Percentiles rank a stretch among this genome's conserved stretches.
Evolutionary conservation across 2,329 filamentous ascomycete species (phyloP).

Genomic region (Epichloe gansuensis): DNA sequence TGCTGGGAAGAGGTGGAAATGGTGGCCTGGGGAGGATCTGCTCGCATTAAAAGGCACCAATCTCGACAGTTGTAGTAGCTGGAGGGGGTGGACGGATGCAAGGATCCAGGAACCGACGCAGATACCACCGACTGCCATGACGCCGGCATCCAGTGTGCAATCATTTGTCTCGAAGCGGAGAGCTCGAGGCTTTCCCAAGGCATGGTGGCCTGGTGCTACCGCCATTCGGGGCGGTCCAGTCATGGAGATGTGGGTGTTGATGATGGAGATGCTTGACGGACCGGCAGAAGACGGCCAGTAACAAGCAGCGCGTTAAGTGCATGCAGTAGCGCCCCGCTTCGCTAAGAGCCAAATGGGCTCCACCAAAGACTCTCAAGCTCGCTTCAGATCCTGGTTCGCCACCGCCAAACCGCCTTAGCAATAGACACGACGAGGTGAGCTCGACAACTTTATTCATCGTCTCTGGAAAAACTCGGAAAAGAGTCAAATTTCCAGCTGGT

Average conservation of each 20-base stretch:
- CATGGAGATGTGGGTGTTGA: not conserved
- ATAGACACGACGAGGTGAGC: not conserved
- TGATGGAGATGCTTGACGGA: not conserved
- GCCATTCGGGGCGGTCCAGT: slow-evolving; percentile 4
- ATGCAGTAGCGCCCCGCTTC: slow-evolving; percentile 6
- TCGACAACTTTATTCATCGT: not conserved
- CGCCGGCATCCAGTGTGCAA: not conserved
- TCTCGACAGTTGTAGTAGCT: not conserved
- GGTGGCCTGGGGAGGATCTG: not conserved
- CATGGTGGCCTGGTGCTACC: slow-evolving; percentile 21
- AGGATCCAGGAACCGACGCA: slow-evolving; percentile 8
- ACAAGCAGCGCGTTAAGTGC: slow-evolving; percentile 9
- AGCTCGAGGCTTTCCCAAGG: slow-evolving; percentile 2
- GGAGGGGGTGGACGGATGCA: not conserved
- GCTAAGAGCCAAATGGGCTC: slow-evolving; percentile 1
- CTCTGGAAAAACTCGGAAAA: not conserved
- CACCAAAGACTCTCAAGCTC: not conserved
- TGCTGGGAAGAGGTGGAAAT: not conserved
- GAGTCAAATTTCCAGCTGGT: too few relatives aligned
- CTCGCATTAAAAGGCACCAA: slow-evolving; percentile 6
- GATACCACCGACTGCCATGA: not conserved
- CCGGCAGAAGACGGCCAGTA: not conserved
- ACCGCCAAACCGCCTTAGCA: not conserved
- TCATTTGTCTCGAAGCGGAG: slow-evolving; percentile 4
- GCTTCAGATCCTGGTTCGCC: not conserved